Evolutionary conservation across 768 basidiomycete genomes (phyloP).

Genomic region (Suillus decipiens): DNA sequence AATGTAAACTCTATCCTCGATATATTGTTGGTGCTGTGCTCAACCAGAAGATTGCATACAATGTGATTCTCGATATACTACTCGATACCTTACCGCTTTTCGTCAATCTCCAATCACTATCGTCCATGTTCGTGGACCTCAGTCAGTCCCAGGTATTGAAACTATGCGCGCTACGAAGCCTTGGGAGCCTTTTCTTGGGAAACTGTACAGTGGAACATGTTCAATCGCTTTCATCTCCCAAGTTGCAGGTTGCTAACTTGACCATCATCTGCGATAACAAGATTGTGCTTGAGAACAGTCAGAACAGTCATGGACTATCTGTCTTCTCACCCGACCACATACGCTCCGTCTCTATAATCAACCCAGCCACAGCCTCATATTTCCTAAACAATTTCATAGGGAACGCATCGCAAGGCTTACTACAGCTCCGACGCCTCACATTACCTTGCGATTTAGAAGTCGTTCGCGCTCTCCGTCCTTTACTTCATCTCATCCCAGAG

Average conservation of each 20-base stretch:
- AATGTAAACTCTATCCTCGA: conserved; percentile 11
- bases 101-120: conserved; percentile 8
- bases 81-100: conserved; percentile 11
- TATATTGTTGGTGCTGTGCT: conserved; percentile 8
- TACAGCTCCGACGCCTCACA: conserved; percentile 6
- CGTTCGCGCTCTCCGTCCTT: neutral
- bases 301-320: neutral
- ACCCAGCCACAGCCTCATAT: neutral
- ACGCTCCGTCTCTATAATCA: conserved; percentile 6
- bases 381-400: conserved; percentile 1
- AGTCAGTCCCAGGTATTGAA: conserved; percentile 1
- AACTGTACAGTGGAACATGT: conserved; percentile 8
- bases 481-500: conserved; percentile 10
- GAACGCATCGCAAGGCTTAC: neutral
- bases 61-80: conserved; percentile 1
- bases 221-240: neutral
- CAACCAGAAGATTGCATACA: neutral
- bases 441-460: conserved; percentile 7
- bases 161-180: conserved; percentile 6
- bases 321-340: conserved; percentile 8
- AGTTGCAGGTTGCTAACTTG: conserved; percentile 3
- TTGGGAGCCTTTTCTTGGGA: conserved; percentile 1
- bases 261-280: conserved; percentile 3
- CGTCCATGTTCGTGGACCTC: conserved; percentile 11
- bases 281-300: neutral